These are phyloP conservation scores for Psilocybe subaeruginosa DNA, from an alignment of 768 basidiomycete genomes.

Conservation along the genomic window DNA sequence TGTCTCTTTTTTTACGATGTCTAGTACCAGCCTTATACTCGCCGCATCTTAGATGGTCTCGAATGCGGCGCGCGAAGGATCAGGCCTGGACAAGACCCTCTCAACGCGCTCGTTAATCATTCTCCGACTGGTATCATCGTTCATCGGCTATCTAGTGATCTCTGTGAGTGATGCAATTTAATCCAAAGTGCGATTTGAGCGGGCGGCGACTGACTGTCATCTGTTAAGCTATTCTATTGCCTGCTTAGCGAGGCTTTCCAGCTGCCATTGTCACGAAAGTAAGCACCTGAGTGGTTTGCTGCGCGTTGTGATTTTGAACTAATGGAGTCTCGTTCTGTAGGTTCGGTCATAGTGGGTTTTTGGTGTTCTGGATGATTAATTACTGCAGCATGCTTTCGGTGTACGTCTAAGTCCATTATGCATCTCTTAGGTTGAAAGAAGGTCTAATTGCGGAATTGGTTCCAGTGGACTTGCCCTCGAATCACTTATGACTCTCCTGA, in stretches of 20 bases:
- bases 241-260: conserved; percentile 61
- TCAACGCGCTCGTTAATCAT: conserved; percentile 29
- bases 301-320: background rate
- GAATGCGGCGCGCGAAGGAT: conserved; percentile 29
- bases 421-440: background rate
- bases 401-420: conserved; percentile 30
- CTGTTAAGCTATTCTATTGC: conserved; percentile 53
- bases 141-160: conserved; percentile 32
- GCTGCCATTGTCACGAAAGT: conserved; percentile 50
- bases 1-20: background rate
- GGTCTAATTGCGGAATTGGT: background rate
- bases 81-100: conserved; percentile 29
- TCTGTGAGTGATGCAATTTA: conserved; percentile 21
- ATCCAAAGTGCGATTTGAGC: background rate
- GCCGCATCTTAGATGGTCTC: conserved; percentile 31
- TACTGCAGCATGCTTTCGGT: conserved; percentile 60
- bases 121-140: conserved; percentile 27
- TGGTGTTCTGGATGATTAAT: conserved; percentile 73
- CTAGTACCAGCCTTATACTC: background rate
- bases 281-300: background rate
- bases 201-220: background rate
- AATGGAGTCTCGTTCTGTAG: conserved; percentile 19
- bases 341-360: conserved; percentile 55
- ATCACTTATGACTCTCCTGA: conserved; percentile 58
- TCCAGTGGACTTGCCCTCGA: conserved; percentile 66